Conservation (phyloP, 805 yeast genomes). For the Starmerella apicola region DNA sequence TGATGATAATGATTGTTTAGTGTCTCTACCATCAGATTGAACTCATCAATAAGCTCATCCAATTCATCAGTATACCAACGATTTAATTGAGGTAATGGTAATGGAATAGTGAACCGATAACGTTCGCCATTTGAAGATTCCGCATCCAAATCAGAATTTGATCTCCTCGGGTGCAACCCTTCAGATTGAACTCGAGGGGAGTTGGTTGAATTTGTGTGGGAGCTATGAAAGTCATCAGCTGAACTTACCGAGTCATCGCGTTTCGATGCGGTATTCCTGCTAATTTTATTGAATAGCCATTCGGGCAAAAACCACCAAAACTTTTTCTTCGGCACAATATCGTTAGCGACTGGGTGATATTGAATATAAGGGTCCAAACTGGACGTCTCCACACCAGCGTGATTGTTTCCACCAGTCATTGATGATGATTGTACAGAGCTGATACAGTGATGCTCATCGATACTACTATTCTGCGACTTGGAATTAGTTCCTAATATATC, state of each 20-base stretch:
- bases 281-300: neutral
- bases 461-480: neutral
- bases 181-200: neutral
- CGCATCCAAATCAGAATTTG: neutral
- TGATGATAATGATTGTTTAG: constrained; percentile 73
- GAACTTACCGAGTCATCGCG: too few relatives aligned
- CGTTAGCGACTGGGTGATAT: too few relatives aligned
- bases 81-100: constrained; percentile 16
- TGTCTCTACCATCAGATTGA: constrained; percentile 85
- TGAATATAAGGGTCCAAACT: neutral
- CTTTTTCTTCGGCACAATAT: neutral
- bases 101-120: constrained; percentile 15
- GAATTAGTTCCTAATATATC: neutral
- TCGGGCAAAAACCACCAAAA: too few relatives aligned
- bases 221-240: too few relatives aligned
- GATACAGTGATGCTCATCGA: too few relatives aligned
- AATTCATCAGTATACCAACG: constrained; percentile 50
- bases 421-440: too few relatives aligned
- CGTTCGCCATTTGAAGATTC: neutral
- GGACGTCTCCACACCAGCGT: neutral
- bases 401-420: too few relatives aligned
- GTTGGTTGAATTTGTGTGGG: neutral
- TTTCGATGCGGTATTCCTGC: neutral
- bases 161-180: too few relatives aligned
- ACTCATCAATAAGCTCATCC: constrained; percentile 77